Percentiles rank a stretch among this genome's conserved stretches.
Evolutionary conservation across 83 land plant species (phyloP).

Genomic region (Diphasiastrum complanatum): DNA sequence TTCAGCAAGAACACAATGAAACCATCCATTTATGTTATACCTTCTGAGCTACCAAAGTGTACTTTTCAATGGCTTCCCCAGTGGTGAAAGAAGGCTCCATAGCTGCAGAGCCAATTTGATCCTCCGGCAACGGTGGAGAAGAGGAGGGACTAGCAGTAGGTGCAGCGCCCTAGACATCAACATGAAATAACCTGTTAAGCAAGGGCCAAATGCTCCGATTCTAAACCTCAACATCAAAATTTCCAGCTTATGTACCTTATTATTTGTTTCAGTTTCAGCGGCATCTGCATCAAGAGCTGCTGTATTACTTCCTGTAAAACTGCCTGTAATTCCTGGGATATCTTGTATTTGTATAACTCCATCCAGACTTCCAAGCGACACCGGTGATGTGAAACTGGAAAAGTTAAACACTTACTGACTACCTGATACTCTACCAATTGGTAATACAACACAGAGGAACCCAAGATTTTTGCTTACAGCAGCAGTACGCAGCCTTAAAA

Average conservation of each 20-base stretch:
- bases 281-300: slow-evolving; percentile 11
- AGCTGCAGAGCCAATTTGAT: slow-evolving; percentile 21
- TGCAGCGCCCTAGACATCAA: background rate
- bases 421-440: too few relatives aligned
- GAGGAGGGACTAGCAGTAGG: slow-evolving; percentile 1
- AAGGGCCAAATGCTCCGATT: background rate
- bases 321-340: background rate
- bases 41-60: slow-evolving; percentile 57
- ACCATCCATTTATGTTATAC: too few relatives aligned
- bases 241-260: slow-evolving; percentile 6
- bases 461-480: too few relatives aligned
- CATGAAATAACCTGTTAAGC: background rate
- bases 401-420: background rate
- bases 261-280: slow-evolving; percentile 1
- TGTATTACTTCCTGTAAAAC: slow-evolving; percentile 8
- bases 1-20: too few relatives aligned
- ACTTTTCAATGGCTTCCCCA: slow-evolving; percentile 82
- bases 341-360: slow-evolving; percentile 20
- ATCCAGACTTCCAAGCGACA: slow-evolving; percentile 15
- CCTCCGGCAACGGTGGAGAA: slow-evolving; percentile 23
- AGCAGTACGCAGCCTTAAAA: background rate
- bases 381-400: slow-evolving; percentile 18
- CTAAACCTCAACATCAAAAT: background rate
- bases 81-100: slow-evolving; percentile 55
- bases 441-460: too few relatives aligned